Conservation (phyloP, 345 rosid species). For the Corymbia maculata region DNA sequence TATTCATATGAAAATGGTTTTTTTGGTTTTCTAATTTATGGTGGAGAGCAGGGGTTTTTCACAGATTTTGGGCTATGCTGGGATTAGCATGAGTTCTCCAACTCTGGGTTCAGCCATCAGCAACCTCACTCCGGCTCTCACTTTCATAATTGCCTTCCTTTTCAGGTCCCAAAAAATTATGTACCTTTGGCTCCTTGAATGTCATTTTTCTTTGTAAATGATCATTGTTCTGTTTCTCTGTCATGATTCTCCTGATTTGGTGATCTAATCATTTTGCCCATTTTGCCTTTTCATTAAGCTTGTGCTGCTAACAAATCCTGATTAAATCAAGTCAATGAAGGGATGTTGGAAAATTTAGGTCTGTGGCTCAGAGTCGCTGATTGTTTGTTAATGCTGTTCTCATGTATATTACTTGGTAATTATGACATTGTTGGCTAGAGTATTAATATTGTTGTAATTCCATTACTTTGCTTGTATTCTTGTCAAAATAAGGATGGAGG, state of each 20-base stretch:
- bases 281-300: background rate
- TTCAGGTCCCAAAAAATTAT: background rate
- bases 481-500: slow-evolving; percentile 25
- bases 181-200: background rate
- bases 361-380: background rate
- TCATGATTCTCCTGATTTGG: background rate
- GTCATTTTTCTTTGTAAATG: background rate
- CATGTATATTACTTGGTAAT: background rate
- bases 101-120: slow-evolving; percentile 1
- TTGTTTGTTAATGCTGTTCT: background rate
- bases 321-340: background rate
- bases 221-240: background rate
- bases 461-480: background rate
- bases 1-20: background rate
- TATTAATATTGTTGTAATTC: background rate
- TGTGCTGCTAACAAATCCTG: background rate
- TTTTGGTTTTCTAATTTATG: background rate
- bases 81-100: slow-evolving; percentile 1
- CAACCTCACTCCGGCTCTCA: background rate
- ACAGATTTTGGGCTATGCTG: background rate
- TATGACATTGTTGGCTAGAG: background rate
- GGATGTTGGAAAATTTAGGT: background rate
- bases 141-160: background rate
- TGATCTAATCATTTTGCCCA: background rate
- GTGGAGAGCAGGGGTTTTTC: background rate